These are phyloP conservation scores for Sporothrix schenckii DNA, from an alignment of 2,329 filamentous ascomycete genomes.

Conservation along the genomic window DNA sequence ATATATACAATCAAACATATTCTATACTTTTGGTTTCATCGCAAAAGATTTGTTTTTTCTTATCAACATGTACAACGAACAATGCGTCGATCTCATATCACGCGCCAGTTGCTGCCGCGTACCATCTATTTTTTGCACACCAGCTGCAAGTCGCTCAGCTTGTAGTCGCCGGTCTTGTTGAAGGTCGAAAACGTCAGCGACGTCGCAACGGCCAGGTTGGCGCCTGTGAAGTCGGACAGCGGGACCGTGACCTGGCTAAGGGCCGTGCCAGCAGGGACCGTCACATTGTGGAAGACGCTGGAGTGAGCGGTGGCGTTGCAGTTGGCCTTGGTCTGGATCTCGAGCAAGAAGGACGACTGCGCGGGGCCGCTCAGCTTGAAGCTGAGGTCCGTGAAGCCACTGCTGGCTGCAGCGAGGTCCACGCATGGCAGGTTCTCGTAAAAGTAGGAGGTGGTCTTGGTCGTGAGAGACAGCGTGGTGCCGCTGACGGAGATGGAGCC, in stretches of 20 bases:
- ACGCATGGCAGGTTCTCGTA: slow-evolving; percentile 58
- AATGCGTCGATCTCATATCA: not conserved
- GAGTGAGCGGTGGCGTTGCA: slow-evolving; percentile 44
- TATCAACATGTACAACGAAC: not conserved
- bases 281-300: slow-evolving; percentile 33
- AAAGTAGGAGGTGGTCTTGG: slow-evolving; percentile 54
- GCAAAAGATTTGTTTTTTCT: not conserved
- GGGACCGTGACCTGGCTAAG: slow-evolving; percentile 30
- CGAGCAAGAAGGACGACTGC: slow-evolving; percentile 32
- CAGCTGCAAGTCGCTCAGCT: slow-evolving; percentile 34
- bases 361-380: slow-evolving; percentile 52
- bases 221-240: slow-evolving; percentile 42
- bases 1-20: not conserved
- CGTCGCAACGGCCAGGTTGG: slow-evolving; percentile 49
- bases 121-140: slow-evolving; percentile 26
- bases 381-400: slow-evolving; percentile 52
- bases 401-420: slow-evolving; percentile 44
- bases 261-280: slow-evolving; percentile 25
- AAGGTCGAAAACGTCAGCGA: slow-evolving; percentile 34
- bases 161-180: slow-evolving; percentile 30
- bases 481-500: slow-evolving; percentile 46
- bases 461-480: slow-evolving; percentile 55
- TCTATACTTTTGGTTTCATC: not conserved
- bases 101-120: not conserved
- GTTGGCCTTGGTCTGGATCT: slow-evolving; percentile 34